These are phyloP conservation scores for Waltergamsia citrina DNA, from an alignment of 2,329 filamentous ascomycete genomes.

Conservation along the genomic window DNA sequence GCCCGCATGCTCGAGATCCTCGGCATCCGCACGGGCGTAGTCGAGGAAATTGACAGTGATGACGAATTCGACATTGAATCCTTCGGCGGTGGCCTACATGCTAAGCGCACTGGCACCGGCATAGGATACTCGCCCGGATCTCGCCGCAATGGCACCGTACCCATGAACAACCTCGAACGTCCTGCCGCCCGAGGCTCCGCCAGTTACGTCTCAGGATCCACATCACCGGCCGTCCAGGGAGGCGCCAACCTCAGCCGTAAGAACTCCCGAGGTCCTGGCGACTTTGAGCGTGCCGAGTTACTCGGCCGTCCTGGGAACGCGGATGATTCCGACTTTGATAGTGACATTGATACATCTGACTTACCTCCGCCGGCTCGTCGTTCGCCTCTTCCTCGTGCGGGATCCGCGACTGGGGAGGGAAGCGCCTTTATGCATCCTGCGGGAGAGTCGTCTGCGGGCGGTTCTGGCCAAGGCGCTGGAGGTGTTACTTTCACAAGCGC, in stretches of 20 bases:
- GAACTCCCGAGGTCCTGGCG: slow-evolving; percentile 33
- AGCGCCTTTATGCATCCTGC: slow-evolving; percentile 19
- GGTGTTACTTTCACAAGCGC: slow-evolving; percentile 55
- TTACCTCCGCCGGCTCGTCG: slow-evolving; percentile 50
- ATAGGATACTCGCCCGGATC: slow-evolving; percentile 73
- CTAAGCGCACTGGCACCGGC: slow-evolving; percentile 67
- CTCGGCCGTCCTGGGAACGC: slow-evolving; percentile 33
- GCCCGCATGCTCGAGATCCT: slow-evolving; percentile 96
- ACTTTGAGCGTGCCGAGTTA: slow-evolving; percentile 47
- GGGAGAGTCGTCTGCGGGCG: slow-evolving; percentile 13
- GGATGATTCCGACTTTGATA: slow-evolving; percentile 50
- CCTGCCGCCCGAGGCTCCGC: slow-evolving; percentile 18
- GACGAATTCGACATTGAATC: slow-evolving; percentile 96
- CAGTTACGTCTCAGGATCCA: slow-evolving; percentile 44
- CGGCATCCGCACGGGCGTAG: slow-evolving; percentile 90
- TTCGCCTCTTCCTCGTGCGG: slow-evolving; percentile 22
- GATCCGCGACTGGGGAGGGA: slow-evolving; percentile 10
- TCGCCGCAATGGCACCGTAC: slow-evolving; percentile 53
- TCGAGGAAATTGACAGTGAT: slow-evolving; percentile 94
- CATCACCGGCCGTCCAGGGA: slow-evolving; percentile 31
- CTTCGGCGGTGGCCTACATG: slow-evolving; percentile 62
- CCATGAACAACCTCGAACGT: slow-evolving; percentile 43
- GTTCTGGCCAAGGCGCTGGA: slow-evolving; percentile 5
- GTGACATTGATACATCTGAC: slow-evolving; percentile 58
- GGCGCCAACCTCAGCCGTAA: slow-evolving; percentile 40